These are phyloP conservation scores for Ramalina peruviana DNA, from an alignment of 495 filamentous ascomycete species.

Conservation along the genomic window DNA sequence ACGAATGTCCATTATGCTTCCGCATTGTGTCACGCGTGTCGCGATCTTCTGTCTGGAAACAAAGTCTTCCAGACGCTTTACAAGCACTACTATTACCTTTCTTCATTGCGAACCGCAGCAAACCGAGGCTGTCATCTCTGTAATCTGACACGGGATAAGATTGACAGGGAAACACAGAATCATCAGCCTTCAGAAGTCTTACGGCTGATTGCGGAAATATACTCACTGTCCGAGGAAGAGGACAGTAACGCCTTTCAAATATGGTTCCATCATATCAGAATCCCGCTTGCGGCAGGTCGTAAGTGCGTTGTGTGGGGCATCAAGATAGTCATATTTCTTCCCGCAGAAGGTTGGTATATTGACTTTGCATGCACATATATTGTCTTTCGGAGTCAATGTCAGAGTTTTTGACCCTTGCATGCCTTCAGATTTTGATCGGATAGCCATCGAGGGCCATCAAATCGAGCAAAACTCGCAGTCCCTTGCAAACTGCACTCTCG, in stretches of 20 bases:
- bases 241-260: neutral
- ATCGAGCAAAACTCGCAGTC: neutral
- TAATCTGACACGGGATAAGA: neutral
- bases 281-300: neutral
- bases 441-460: neutral
- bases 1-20: neutral
- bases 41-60: neutral
- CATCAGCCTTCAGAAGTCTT: neutral
- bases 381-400: neutral
- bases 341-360: neutral
- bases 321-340: neutral
- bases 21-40: neutral
- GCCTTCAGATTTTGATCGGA: neutral
- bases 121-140: constrained; percentile 1
- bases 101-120: neutral
- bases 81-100: neutral
- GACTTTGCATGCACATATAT: neutral
- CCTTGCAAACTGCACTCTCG: neutral
- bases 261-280: neutral
- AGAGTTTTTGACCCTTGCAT: neutral
- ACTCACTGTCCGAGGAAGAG: neutral
- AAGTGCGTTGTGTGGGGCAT: neutral
- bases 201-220: neutral
- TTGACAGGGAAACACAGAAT: neutral
- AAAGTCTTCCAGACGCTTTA: neutral